Base-by-base conservation (phyloP, 495 filamentous ascomycete species). In the Neurospora sp. region DNA sequence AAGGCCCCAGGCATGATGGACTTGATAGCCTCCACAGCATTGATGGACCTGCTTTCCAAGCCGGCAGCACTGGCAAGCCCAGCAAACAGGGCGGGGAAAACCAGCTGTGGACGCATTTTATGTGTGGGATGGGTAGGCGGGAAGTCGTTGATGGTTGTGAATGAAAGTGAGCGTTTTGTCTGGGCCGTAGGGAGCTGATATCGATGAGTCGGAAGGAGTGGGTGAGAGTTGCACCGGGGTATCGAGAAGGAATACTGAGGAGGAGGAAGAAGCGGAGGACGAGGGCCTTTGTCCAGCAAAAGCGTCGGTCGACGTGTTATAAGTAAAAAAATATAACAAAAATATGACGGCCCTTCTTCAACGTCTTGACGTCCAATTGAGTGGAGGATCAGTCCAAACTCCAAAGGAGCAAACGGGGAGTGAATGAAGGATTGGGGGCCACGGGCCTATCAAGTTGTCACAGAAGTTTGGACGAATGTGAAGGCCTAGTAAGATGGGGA, bases 1-100 rank as follows among this genome's bases (percentile, higher is more conserved):
- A 83, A 78, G 12, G 72, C 82, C 8, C 72, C 79, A 0, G 89
- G 88, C 37, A 86, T 83, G 79, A 92, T 89, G 72, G 80, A 72
- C 18, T 77, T 46, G 69, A 84, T 73, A 75, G 91, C 85, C 70
- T 86, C 81, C 10, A 82, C 77, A 23, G 86, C 79, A 8, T 79
- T 16, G 69, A 59, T 41, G n/a, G 46, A 42, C 18, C 18, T 14
- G 27, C 23, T 16, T 35, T 35, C 27, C 54, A 27, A 35, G 27
- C 23, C 54, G 31, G 6, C 27, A 66, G 54, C 54, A 37, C 54
- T 8, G 54, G 54, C 54, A 37, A 66, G 54, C 54, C 54, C 54
- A 35, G 27, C 27, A 35, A 66, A 66, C 54, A 66, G 54, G 54
- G 54, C 54, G 27, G 27, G 6, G 23, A 35, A 4, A 18, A 27